Percentiles rank a stretch among this genome's conserved stretches.
These are phyloP conservation scores for Botrytis elliptica DNA, from an alignment of 2,329 filamentous ascomycete species.

Conservation along the genomic window DNA sequence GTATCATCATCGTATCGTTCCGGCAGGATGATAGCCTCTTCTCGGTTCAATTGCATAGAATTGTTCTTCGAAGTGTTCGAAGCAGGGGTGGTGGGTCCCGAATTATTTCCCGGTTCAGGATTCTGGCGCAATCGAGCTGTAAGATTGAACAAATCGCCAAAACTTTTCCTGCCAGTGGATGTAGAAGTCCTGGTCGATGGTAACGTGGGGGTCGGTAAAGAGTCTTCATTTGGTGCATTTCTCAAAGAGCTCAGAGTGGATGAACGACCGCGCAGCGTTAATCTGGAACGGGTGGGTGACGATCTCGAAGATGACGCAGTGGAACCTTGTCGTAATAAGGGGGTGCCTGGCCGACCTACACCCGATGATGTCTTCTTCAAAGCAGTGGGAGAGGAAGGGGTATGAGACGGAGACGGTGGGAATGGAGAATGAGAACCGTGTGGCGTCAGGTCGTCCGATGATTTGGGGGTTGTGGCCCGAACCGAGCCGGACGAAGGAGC, in stretches of 20 bases:
- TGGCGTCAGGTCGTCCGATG: constrained; percentile 30
- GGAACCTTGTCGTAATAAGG: constrained; percentile 58
- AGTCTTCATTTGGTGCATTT: constrained; percentile 68
- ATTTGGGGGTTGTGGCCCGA: constrained; percentile 44
- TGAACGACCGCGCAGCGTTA: constrained; percentile 71
- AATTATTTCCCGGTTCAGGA: constrained; percentile 69
- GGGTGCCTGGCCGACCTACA: constrained; percentile 44
- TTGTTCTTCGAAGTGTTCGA: constrained; percentile 75
- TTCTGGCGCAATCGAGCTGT: constrained; percentile 75
- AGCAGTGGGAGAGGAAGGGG: constrained; percentile 24
- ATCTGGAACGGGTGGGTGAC: constrained; percentile 59
- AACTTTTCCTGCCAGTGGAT: constrained; percentile 88
- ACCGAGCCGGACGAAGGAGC: constrained; percentile 42
- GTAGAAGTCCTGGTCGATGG: constrained; percentile 65
- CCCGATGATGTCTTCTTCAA: constrained; percentile 30
- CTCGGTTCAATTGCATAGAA: constrained; percentile 71
- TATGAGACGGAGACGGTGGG: constrained; percentile 34
- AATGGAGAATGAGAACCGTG: constrained; percentile 32
- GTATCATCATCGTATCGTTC: constrained; percentile 85
- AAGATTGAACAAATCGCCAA: constrained; percentile 82
- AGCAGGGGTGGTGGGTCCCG: constrained; percentile 68
- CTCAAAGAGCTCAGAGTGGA: constrained; percentile 86
- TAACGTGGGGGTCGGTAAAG: constrained; percentile 63
- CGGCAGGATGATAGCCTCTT: constrained; percentile 67
- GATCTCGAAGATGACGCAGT: constrained; percentile 64